Percentiles rank a stretch among this genome's conserved stretches.
Evolutionary conservation across 2,329 filamentous ascomycete genomes (phyloP).

Genomic region (Calonectria pseudoreteaudii): DNA sequence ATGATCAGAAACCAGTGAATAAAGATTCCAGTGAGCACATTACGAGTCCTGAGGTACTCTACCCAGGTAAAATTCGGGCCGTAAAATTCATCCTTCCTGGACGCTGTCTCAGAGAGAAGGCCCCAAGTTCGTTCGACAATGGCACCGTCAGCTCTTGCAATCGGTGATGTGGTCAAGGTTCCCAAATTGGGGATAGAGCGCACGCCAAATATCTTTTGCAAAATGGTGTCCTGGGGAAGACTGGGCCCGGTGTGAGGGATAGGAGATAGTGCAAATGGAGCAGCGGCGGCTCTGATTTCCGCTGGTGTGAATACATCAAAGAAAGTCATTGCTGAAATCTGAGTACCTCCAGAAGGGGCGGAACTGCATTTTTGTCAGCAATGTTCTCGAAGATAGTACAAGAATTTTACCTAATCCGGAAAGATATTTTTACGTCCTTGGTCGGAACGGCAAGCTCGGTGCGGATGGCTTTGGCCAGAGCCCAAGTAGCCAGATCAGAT

Average conservation of each 20-base stretch:
- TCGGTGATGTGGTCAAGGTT: slow-evolving; percentile 64
- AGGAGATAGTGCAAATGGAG: slow-evolving; percentile 70
- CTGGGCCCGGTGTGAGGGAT: slow-evolving; percentile 56
- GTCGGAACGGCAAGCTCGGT: slow-evolving; percentile 62
- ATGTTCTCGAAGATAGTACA: not conserved
- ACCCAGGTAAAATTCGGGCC: slow-evolving; percentile 71
- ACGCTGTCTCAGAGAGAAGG: slow-evolving; percentile 60
- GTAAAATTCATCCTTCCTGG: slow-evolving; percentile 61
- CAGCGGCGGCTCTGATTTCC: slow-evolving; percentile 58
- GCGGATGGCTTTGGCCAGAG: slow-evolving; percentile 63
- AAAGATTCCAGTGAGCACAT: slow-evolving; percentile 61
- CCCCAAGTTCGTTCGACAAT: slow-evolving; percentile 74
- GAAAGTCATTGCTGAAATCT: slow-evolving; percentile 73
- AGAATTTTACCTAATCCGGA: slow-evolving; percentile 55
- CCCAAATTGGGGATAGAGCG: slow-evolving; percentile 64
- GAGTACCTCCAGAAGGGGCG: slow-evolving; percentile 72
- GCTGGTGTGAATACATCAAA: slow-evolving; percentile 64
- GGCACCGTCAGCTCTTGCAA: slow-evolving; percentile 62
- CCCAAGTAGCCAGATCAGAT: slow-evolving; percentile 69
- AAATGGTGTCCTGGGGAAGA: slow-evolving; percentile 45
- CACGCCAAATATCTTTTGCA: slow-evolving; percentile 63
- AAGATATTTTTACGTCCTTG: slow-evolving; percentile 65
- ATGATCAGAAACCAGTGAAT: slow-evolving; percentile 63
- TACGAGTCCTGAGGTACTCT: slow-evolving; percentile 65
- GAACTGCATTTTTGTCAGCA: slow-evolving; percentile 34